Base-by-base conservation (phyloP, 331 rosid genomes). In the Acacia pycnantha region DNA sequence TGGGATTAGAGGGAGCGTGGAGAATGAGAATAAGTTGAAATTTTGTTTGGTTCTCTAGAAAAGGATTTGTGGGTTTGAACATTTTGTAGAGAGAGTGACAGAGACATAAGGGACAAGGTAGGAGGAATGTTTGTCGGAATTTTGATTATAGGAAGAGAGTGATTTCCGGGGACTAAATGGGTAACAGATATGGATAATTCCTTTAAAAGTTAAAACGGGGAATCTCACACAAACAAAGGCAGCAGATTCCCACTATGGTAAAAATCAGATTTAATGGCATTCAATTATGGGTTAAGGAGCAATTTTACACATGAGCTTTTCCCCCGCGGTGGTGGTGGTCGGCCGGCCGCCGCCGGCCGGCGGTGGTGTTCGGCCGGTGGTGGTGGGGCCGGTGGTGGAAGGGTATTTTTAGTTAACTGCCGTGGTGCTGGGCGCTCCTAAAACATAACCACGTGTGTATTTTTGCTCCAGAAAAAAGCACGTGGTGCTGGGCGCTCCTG, bases 111-210 rank as follows among this genome's bases (percentile, higher is more conserved):
- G 74, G 77, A 82, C 70, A 75, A 19, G 50, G 68, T 62, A 67
- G 51, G 78, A 61, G 83, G 77, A 59, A 81, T 73, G 78, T 50
- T 82, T 86, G 82, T 80, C 87, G 85, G 87, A 33, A 74, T 64
- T 26, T 8, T 27, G 37, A 33, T 79, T 10, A 53, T 65, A 54
- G 22, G 5, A 40, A 76, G 85, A 82, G 84, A 84, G 84, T 76
- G 77, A 79, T 77, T 85, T 79, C 48, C 77, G 85, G 77, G 44
- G 62, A 33, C 74, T 70, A 31, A 54, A 27, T 69, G 54, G 74
- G 79, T n/a, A 64, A 81, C 74, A 73, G 74, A 62, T 64, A 24
- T 6, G 51, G 56, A 21, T 47, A 18, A 58, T 64, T 81, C 33
- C 22, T 35, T 44, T 3, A 5, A 62, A 62, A 26, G 33, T 50